Evolutionary conservation across 495 filamentous ascomycete species (phyloP).

Genomic region (Xylaria cubensis): DNA sequence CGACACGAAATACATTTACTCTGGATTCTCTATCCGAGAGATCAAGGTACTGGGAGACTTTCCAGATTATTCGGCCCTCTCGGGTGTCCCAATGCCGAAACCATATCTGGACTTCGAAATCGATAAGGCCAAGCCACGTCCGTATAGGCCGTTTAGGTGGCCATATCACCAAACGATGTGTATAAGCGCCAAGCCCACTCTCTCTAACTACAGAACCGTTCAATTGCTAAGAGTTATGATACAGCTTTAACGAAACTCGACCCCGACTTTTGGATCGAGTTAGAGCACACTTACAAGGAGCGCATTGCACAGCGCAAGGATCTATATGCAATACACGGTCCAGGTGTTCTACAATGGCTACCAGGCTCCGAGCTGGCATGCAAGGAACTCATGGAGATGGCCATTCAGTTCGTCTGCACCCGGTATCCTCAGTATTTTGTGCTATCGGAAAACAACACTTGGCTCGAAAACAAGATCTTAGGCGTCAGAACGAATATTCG

Average conservation of each 20-base stretch:
- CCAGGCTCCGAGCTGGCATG: slow-evolving; percentile 83
- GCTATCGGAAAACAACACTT: slow-evolving; percentile 61
- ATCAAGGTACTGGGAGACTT: slow-evolving; percentile 79
- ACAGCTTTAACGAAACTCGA: slow-evolving; percentile 82
- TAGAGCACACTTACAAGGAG: slow-evolving; percentile 75
- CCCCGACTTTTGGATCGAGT: slow-evolving; percentile 89
- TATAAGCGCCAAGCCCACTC: slow-evolving; percentile 50
- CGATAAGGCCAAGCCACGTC: slow-evolving; percentile 68
- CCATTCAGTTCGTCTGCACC: slow-evolving; percentile 75
- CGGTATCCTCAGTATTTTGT: slow-evolving; percentile 84
- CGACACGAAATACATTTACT: slow-evolving; percentile 45
- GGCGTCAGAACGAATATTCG: slow-evolving; percentile 66
- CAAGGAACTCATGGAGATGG: slow-evolving; percentile 93
- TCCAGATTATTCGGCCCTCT: slow-evolving; percentile 79
- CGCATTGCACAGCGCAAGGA: slow-evolving; percentile 76
- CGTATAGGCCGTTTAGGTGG: slow-evolving; percentile 86
- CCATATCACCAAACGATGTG: slow-evolving; percentile 94
- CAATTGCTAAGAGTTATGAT: slow-evolving; percentile 9
- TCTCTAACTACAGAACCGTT: not conserved
- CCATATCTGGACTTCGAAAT: slow-evolving; percentile 69
- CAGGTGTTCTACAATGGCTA: slow-evolving; percentile 68
- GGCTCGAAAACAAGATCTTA: slow-evolving; percentile 77
- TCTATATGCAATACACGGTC: slow-evolving; percentile 70
- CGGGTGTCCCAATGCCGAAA: slow-evolving; percentile 76
- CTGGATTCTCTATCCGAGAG: slow-evolving; percentile 68